A percentile compares a stretch with the other conserved stretches of the same genome.
Evolutionary conservation across 352 stramenopile genomes (phyloP).

Genomic region (Phytophthora fragariae): DNA sequence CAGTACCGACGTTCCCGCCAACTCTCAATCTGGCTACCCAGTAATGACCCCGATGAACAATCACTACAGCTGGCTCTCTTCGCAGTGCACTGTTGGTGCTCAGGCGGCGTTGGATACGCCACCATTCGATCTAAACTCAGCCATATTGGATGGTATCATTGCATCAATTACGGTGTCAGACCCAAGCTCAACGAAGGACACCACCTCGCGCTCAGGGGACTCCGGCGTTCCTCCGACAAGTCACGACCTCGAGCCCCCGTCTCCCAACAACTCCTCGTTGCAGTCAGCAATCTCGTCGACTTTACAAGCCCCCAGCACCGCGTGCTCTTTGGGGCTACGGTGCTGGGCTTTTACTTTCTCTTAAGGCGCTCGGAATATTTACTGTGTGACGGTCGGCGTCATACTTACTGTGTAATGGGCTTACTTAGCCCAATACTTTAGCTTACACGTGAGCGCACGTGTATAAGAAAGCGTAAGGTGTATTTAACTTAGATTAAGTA

Average conservation of each 20-base stretch:
- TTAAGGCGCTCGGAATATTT: slow-evolving; percentile 28
- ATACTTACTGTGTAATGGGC: too few relatives aligned
- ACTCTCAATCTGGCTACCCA: slow-evolving; percentile 10
- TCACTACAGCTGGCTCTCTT: slow-evolving; percentile 31
- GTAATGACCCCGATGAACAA: slow-evolving; percentile 2
- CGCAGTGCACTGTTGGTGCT: slow-evolving; percentile 10
- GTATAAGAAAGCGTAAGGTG: too few relatives aligned
- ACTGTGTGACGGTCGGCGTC: background rate
- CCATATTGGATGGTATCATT: slow-evolving; percentile 32
- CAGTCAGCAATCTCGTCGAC: background rate
- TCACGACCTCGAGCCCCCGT: background rate
- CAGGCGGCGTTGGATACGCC: background rate
- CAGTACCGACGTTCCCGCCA: background rate
- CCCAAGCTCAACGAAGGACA: background rate
- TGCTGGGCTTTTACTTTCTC: slow-evolving; percentile 37
- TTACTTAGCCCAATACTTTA: too few relatives aligned
- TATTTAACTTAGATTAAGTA: too few relatives aligned
- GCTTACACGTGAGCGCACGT: too few relatives aligned
- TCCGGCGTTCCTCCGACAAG: background rate
- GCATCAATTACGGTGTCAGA: too few relatives aligned
- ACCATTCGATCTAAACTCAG: slow-evolving; percentile 26
- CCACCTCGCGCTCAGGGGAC: slow-evolving; percentile 3
- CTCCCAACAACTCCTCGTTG: background rate
- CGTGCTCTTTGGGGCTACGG: slow-evolving; percentile 34
- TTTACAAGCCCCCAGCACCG: slow-evolving; percentile 18